Conservation (phyloP, 2,329 filamentous ascomycete species). For the Macrophomina tecta region DNA sequence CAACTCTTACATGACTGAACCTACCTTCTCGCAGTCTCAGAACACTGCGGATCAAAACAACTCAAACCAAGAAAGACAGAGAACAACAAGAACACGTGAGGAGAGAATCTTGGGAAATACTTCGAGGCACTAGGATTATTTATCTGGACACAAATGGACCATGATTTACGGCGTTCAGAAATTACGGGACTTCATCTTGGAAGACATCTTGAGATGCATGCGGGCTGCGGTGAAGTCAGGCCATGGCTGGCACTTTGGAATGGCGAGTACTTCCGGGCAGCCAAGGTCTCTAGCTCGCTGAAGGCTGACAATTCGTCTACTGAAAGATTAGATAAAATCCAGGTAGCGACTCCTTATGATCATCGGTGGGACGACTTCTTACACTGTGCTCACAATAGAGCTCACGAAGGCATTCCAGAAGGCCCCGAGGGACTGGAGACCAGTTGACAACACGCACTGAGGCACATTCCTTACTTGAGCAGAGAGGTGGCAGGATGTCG, state of each 20-base stretch:
- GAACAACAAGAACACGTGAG: constrained; percentile 23
- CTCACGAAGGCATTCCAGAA: not conserved
- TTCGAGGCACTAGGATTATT: not conserved
- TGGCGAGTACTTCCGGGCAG: no score
- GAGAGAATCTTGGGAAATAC: constrained; percentile 29
- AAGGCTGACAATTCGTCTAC: no score
- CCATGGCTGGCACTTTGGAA: no score
- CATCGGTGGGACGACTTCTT: not conserved
- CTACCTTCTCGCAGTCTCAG: constrained; percentile 26
- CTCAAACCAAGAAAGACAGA: not conserved
- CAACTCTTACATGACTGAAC: constrained; percentile 26
- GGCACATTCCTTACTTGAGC: constrained; percentile 14
- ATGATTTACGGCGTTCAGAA: not conserved
- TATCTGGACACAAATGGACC: not conserved
- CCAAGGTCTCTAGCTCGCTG: no score
- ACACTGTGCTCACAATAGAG: not conserved
- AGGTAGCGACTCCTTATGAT: not conserved
- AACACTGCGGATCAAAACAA: constrained; percentile 17
- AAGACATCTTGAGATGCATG: no score
- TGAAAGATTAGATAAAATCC: no score
- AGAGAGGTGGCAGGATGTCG: not conserved
- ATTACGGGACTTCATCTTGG: not conserved
- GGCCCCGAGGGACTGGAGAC: not conserved
- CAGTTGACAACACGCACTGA: not conserved
- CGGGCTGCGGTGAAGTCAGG: no score